Conservation (phyloP, 345 rosid species). For the Eucalyptus caleyi region DNA sequence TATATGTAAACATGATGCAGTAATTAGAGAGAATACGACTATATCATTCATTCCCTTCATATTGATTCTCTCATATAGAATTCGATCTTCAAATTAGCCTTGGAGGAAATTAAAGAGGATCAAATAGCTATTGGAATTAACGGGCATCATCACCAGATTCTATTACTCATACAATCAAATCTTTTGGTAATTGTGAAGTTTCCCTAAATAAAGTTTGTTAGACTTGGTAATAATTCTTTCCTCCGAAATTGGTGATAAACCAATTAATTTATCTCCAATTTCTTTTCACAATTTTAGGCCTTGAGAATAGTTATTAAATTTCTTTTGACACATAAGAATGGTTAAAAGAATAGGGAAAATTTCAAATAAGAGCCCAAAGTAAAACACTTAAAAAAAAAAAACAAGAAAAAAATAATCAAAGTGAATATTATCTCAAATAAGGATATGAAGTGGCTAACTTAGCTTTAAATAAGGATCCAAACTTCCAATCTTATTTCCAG, state of each 20-base stretch:
- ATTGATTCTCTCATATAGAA: no score
- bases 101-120: neutral
- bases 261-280: neutral
- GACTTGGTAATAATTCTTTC: neutral
- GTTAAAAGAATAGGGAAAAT: no score
- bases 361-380: no score
- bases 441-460: no score
- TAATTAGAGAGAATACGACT: no score
- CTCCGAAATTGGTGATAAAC: neutral
- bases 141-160: neutral
- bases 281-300: neutral
- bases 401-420: no score
- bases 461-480: no score
- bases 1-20: neutral
- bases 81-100: neutral
- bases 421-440: no score
- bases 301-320: neutral
- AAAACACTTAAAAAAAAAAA: no score
- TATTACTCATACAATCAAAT: neutral
- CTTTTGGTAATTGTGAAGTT: neutral
- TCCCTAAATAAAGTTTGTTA: no score
- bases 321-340: neutral
- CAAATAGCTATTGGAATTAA: neutral
- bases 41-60: no score
- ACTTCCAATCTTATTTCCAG: no score